A percentile compares a stretch with the other conserved stretches of the same genome.
Conservation (phyloP, 805 yeast genomes). For the Yamadazyma paraphyllophila region DNA sequence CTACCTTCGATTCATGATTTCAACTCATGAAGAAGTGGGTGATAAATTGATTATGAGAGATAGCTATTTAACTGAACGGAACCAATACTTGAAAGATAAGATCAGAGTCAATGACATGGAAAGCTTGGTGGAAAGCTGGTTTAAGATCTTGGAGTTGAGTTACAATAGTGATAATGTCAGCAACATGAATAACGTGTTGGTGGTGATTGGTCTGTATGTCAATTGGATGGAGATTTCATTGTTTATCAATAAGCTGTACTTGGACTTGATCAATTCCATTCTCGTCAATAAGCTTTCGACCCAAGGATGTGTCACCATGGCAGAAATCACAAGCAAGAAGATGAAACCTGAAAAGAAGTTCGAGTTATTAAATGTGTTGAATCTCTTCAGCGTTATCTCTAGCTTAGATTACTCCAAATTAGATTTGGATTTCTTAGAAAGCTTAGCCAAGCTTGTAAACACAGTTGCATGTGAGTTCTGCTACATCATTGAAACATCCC, state of each 20-base stretch:
- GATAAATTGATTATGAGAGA: constrained; percentile 81
- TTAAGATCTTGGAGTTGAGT: constrained; percentile 43
- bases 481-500: constrained; percentile 57
- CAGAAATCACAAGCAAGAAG: constrained; percentile 70
- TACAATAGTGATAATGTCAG: constrained; percentile 36
- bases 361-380: constrained; percentile 65
- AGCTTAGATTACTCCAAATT: constrained; percentile 33
- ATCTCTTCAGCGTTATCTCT: constrained; percentile 55
- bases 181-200: constrained; percentile 51
- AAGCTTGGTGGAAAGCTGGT: constrained; percentile 65
- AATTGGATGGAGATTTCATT: constrained; percentile 89
- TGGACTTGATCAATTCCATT: constrained; percentile 33
- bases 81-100: constrained; percentile 73
- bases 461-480: constrained; percentile 74
- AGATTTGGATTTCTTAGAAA: constrained; percentile 68
- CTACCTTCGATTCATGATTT: constrained; percentile 67
- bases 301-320: constrained; percentile 56
- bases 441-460: constrained; percentile 70
- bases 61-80: constrained; percentile 59
- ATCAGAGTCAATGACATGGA: constrained; percentile 77
- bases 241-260: constrained; percentile 59
- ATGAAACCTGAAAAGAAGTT: constrained; percentile 74
- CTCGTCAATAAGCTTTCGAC: constrained; percentile 14
- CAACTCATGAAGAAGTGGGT: constrained; percentile 89
- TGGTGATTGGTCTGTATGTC: constrained; percentile 78